Percentiles rank a stretch among this genome's conserved stretches.
phyloP scores from a whole-genome alignment of 208 protist species.

The Leishmania tarentolae region DNA sequence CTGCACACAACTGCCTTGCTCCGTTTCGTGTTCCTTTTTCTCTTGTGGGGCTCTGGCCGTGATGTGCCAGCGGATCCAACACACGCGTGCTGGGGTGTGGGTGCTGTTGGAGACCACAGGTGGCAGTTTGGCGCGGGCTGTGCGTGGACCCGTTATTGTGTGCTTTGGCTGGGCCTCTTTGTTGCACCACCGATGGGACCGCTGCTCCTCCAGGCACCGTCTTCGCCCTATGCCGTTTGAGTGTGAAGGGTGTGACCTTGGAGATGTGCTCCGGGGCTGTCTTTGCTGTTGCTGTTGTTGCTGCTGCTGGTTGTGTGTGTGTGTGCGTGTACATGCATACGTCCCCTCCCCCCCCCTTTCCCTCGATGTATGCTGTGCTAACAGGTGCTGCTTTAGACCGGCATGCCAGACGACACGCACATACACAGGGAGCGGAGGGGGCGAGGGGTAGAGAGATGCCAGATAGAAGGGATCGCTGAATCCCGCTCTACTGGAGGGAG shows the following conservation, averaged over 20 bases:
- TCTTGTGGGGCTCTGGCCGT: not conserved
- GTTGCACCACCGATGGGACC: not conserved
- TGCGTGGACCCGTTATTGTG: not conserved
- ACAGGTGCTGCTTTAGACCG: not conserved
- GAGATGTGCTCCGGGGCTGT: too few relatives aligned
- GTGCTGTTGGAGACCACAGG: not conserved
- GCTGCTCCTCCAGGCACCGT: not conserved
- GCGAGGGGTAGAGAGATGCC: not conserved
- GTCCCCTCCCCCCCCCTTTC: not conserved
- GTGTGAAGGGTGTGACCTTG: too few relatives aligned
- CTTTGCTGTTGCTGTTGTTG: conserved; percentile 22
- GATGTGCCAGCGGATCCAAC: not conserved
- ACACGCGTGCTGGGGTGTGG: not conserved
- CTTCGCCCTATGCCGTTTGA: too few relatives aligned
- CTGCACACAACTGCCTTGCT: not conserved
- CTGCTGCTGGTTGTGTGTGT: not conserved
- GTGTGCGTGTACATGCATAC: conserved; percentile 4
- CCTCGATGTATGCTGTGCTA: not conserved
- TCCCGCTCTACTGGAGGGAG: not conserved
- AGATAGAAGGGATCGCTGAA: not conserved
- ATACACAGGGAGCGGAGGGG: not conserved
- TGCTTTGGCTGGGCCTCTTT: not conserved
- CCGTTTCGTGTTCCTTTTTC: not conserved
- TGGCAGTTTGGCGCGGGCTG: not conserved
- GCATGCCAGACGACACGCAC: not conserved